Evolutionary conservation across 176 grass and related monocot genomes (phyloP), one percentile per base, ranked within the genome.

Genomic region (Oryza glaberrima): DNA sequence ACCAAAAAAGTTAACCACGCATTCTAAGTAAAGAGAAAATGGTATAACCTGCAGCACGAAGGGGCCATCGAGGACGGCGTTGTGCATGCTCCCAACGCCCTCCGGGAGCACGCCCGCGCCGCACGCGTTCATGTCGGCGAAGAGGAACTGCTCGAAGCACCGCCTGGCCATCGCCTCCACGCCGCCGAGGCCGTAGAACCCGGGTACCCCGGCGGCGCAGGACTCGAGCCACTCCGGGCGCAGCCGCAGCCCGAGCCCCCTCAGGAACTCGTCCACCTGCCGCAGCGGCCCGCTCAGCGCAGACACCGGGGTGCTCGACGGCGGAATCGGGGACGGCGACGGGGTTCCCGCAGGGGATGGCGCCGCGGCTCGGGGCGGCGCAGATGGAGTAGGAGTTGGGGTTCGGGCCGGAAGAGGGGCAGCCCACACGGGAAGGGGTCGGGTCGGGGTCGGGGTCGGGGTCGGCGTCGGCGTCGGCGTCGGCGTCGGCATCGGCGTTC

Each of bases 111-210:
- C 85, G 3, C 96, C 93, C 4, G 85, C 87, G 7, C 96, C 91
- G 30, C 76, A 90, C n/a, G 8, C 2, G 56, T 92, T 98, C 91
- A 98, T 90, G 74, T 98, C 93, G 49, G 90, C 78, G n/a, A 98
- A 86, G 70, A 96, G 93, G 78, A 98, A 89, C 83, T 92, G 88
- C 77, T 98, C 91, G 58, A 94, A 98, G 46, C 93, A 92, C 43
- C 69, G 83, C 79, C 80, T 95, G 51, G 88, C 91, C 91, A 77
- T 81, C 16, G 11, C 72, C 40, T 80, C 83, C 15, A 72, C 71
- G 52, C 87, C 70, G 61, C 86, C 91, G 28, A 94, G 66, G 38
- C 54, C 49, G 3, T 71, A 41, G 45, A 93, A 94, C 15, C 83
- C 89, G 28, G 87, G 52, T 6, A 98, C 17, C 22, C 76, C 84